A percentile compares a stretch with the other conserved stretches of the same genome.
Evolutionary conservation across 306 rosid species (phyloP).

Genomic region (Ziziphus jujuba): DNA sequence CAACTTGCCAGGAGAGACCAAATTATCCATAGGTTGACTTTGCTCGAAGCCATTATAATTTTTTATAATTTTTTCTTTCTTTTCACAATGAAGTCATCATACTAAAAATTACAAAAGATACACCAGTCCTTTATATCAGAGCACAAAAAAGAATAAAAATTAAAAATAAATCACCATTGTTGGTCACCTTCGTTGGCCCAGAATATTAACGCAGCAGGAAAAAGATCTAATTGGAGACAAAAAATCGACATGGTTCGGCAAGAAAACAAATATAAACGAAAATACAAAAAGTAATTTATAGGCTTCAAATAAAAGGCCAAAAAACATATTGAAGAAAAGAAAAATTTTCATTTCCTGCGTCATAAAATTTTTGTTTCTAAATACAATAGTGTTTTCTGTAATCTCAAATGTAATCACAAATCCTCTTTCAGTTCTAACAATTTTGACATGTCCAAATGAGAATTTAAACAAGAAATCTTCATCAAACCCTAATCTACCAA

Average conservation of each 20-base stretch:
- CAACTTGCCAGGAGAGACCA: not conserved
- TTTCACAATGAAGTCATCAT: not conserved
- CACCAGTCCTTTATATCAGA: not conserved
- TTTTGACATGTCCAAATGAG: not conserved
- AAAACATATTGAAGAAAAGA: not conserved
- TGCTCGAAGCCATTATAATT: too few species aligned
- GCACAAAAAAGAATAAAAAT: too few species aligned
- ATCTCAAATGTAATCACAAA: slow-evolving; percentile 1
- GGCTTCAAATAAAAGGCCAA: not conserved
- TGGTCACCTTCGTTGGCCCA: too few species aligned
- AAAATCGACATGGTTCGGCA: not conserved
- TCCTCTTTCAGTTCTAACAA: slow-evolving; percentile 4
- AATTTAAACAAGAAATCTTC: slow-evolving; percentile 16
- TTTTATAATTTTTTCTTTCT: too few species aligned
- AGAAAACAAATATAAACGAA: not conserved
- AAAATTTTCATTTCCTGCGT: slow-evolving; percentile 9
- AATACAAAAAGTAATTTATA: not conserved
- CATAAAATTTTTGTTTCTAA: slow-evolving; percentile 14
- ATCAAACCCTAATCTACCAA: slow-evolving; percentile 5
- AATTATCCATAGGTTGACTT: slow-evolving; percentile 15
- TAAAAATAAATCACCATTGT: too few species aligned
- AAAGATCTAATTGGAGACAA: too few species aligned
- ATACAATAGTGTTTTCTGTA: slow-evolving; percentile 26
- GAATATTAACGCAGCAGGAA: too few species aligned
- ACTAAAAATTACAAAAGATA: not conserved